phyloP scores from a whole-genome alignment of 352 stramenopile genomes.

The Pythium sukuiense region DNA sequence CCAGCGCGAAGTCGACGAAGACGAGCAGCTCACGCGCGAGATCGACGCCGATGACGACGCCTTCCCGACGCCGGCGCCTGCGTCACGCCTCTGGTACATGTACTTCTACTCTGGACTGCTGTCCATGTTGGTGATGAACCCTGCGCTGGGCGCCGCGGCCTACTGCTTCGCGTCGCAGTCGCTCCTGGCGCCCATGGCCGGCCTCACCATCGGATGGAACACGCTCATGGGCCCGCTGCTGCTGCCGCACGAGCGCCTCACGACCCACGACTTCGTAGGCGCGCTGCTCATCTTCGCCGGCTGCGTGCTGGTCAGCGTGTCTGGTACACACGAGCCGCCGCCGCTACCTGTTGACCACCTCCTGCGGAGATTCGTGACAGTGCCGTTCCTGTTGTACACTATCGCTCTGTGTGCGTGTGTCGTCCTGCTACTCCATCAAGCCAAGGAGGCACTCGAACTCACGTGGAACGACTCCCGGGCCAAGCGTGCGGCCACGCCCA shows the following conservation, averaged over 20 bases:
- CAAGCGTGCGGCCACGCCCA: slow-evolving; percentile 27
- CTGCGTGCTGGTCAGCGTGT: slow-evolving; percentile 74
- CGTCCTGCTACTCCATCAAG: slow-evolving; percentile 54
- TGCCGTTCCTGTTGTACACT: slow-evolving; percentile 68
- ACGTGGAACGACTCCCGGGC: slow-evolving; percentile 26
- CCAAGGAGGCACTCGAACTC: slow-evolving; percentile 53
- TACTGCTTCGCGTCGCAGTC: slow-evolving; percentile 84
- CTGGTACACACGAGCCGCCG: slow-evolving; percentile 62
- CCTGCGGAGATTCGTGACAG: slow-evolving; percentile 45
- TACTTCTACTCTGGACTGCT: slow-evolving; percentile 74
- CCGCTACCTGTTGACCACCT: slow-evolving; percentile 65
- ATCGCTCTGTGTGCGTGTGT: slow-evolving; percentile 39
- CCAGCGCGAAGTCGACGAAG: slow-evolving; percentile 59
- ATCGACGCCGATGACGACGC: slow-evolving; percentile 22
- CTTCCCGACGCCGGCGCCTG: background rate
- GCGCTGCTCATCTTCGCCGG: slow-evolving; percentile 76
- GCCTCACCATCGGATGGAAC: slow-evolving; percentile 83
- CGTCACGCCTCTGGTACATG: slow-evolving; percentile 42
- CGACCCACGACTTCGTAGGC: slow-evolving; percentile 74
- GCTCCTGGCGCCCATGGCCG: slow-evolving; percentile 78
- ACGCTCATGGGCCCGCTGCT: slow-evolving; percentile 73
- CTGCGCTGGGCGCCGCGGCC: slow-evolving; percentile 54
- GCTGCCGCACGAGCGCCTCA: slow-evolving; percentile 65
- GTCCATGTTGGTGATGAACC: slow-evolving; percentile 80
- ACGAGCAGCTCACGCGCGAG: slow-evolving; percentile 33